Conservation (phyloP, 208 protist genomes). For the Novymonas esmeraldas region DNA sequence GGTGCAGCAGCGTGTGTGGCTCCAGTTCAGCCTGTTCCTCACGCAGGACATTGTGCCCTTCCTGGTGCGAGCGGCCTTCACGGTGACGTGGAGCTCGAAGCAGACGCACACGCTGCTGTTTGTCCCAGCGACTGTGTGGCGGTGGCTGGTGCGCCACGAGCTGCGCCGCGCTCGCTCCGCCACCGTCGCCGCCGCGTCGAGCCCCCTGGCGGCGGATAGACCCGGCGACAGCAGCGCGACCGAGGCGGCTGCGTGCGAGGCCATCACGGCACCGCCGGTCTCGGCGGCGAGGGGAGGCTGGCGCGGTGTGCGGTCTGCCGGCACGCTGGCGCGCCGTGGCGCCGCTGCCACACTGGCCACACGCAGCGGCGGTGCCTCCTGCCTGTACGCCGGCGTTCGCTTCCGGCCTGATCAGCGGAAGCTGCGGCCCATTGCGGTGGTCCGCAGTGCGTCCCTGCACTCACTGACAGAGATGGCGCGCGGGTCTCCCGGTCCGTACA, state of each 20-base stretch:
- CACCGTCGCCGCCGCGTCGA: neutral
- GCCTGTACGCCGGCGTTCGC: constrained; percentile 61
- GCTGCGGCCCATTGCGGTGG: constrained; percentile 70
- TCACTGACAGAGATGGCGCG: constrained; percentile 31
- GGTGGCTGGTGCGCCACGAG: constrained; percentile 45
- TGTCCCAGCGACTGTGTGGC: constrained; percentile 56
- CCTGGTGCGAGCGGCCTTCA: constrained; percentile 51
- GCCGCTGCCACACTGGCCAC: constrained; percentile 4
- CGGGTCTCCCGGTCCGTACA: constrained; percentile 25
- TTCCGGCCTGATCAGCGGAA: constrained; percentile 66
- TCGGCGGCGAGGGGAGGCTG: neutral
- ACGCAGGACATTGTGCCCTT: constrained; percentile 72
- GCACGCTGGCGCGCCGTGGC: constrained; percentile 3
- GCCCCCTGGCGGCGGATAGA: neutral
- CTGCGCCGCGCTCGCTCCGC: constrained; percentile 20
- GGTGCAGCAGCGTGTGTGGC: constrained; percentile 66
- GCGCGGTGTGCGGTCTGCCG: neutral
- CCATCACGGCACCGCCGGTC: neutral
- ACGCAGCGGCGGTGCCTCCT: neutral
- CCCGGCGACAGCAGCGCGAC: neutral
- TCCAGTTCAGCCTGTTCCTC: constrained; percentile 74
- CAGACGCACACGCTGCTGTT: constrained; percentile 52
- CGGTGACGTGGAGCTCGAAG: constrained; percentile 66
- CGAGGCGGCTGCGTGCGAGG: neutral
- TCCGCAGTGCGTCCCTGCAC: constrained; percentile 31